A percentile compares a stretch with the other conserved stretches of the same genome.
phyloP scores from a whole-genome alignment of 352 stramenopile genomes.

The Globisporangium megalacanthum region DNA sequence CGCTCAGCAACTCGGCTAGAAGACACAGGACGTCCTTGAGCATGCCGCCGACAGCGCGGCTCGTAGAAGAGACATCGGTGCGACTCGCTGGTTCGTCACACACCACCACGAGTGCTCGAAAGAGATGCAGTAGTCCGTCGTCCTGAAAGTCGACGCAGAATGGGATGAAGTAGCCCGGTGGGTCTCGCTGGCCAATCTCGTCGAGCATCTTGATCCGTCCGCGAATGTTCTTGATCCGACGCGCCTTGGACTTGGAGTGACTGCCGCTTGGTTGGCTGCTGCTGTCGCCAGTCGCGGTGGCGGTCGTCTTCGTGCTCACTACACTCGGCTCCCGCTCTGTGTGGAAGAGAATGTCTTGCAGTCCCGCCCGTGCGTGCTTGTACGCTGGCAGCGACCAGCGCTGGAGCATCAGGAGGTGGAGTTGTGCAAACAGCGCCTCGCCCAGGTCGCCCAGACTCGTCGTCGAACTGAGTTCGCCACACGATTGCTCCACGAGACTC shows the following conservation, averaged over 20 bases:
- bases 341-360: slow-evolving; percentile 47
- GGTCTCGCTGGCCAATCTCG: slow-evolving; percentile 27
- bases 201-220: slow-evolving; percentile 35
- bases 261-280: not conserved
- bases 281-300: slow-evolving; percentile 2
- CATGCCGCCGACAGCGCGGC: slow-evolving; percentile 5
- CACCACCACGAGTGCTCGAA: slow-evolving; percentile 19
- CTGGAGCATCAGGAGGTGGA: slow-evolving; percentile 29
- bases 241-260: slow-evolving; percentile 32
- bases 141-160: slow-evolving; percentile 62
- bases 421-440: slow-evolving; percentile 21
- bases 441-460: slow-evolving; percentile 23
- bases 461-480: not conserved
- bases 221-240: slow-evolving; percentile 59
- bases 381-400: slow-evolving; percentile 38
- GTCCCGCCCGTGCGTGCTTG: slow-evolving; percentile 33
- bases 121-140: slow-evolving; percentile 28
- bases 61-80: not conserved
- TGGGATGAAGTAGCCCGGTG: slow-evolving; percentile 47
- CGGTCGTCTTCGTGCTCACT: slow-evolving; percentile 6
- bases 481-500: slow-evolving; percentile 2
- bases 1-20: slow-evolving; percentile 24
- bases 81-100: not conserved
- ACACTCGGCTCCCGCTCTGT: slow-evolving; percentile 22
- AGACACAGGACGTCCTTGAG: slow-evolving; percentile 26